Evolutionary conservation across 2,329 filamentous ascomycete genomes (phyloP).

Genomic region (Chaetomium strumarium): DNA sequence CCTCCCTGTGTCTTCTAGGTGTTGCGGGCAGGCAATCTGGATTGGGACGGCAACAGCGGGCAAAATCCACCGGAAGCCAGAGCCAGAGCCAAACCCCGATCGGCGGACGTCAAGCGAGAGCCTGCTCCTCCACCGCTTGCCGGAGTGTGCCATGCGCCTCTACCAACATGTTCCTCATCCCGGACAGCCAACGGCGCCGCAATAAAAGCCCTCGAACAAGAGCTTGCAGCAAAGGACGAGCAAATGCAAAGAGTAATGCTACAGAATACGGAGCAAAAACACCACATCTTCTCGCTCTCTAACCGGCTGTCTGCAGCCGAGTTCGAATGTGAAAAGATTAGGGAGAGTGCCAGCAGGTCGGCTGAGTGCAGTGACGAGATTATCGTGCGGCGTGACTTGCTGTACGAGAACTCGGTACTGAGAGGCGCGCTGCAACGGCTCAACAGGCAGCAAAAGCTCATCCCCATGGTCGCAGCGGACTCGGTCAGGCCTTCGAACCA

Average conservation of each 20-base stretch:
- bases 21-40: no score
- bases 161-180: not conserved
- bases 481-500: not conserved
- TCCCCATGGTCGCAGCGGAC: not conserved
- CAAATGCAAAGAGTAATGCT: not conserved
- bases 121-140: not conserved
- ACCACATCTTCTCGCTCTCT: conserved; percentile 7
- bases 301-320: conserved; percentile 4
- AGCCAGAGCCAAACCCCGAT: no score
- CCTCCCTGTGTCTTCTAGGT: no score
- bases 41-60: no score
- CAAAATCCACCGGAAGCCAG: no score
- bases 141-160: not conserved
- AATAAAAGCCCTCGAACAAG: not conserved
- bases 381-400: not conserved
- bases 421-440: not conserved
- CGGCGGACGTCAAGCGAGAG: no score
- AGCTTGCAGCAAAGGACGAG: not conserved
- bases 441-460: not conserved
- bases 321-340: not conserved
- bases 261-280: not conserved
- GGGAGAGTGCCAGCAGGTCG: conserved; percentile 1
- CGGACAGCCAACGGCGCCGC: not conserved
- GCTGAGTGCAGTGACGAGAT: not conserved
- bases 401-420: not conserved